Evolutionary conservation across 2,329 filamentous ascomycete species (phyloP).

Genomic region (Parafenestella ontariensis): DNA sequence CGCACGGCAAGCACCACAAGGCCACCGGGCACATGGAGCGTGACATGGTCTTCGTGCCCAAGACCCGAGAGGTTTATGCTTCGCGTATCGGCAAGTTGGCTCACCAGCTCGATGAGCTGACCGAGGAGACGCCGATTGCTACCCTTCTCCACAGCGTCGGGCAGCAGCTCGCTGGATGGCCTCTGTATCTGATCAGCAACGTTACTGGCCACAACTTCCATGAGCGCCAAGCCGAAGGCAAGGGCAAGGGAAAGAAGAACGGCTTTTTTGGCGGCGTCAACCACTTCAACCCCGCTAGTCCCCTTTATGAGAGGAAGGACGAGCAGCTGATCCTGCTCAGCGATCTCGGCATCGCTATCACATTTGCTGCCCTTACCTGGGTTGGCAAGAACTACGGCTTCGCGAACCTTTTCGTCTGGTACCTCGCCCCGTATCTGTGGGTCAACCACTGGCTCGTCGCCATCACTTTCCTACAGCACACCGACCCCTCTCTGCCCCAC

Average conservation of each 20-base stretch:
- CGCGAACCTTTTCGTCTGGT: constrained; percentile 91
- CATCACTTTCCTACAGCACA: constrained; percentile 98
- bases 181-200: constrained; percentile 87
- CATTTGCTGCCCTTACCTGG: constrained; percentile 66
- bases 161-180: constrained; percentile 94
- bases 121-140: constrained; percentile 90
- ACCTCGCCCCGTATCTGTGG: constrained; percentile 93
- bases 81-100: constrained; percentile 73
- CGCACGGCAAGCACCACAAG: constrained; percentile 99
- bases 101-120: constrained; percentile 86
- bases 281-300: constrained; percentile 90
- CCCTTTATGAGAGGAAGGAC: constrained; percentile 90
- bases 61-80: constrained; percentile 83
- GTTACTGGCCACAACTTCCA: constrained; percentile 97
- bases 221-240: constrained; percentile 87
- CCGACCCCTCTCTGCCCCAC: constrained; percentile 91
- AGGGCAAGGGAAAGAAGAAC: constrained; percentile 90
- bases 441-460: constrained; percentile 99
- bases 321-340: constrained; percentile 85
- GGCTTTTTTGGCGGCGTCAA: constrained; percentile 83
- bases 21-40: constrained; percentile 95
- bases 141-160: constrained; percentile 76
- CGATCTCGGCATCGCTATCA: constrained; percentile 76
- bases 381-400: constrained; percentile 82
- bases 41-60: constrained; percentile 99